Percentiles rank a stretch among this genome's conserved stretches.
phyloP scores from a whole-genome alignment of 345 rosid species.

The Nasturtium officinale region DNA sequence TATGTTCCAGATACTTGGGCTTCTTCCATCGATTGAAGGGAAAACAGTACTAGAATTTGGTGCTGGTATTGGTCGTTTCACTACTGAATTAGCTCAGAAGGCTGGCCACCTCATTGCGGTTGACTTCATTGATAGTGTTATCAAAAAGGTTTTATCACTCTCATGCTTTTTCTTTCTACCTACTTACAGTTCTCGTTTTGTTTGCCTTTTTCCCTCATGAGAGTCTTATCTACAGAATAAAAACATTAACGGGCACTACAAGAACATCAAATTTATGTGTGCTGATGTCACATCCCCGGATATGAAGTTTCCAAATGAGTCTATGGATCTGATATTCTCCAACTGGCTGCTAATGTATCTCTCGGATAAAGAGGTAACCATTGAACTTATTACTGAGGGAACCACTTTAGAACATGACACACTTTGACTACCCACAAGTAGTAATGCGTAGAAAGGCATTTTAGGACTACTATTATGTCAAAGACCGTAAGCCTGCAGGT shows the following conservation, averaged over 20 bases:
- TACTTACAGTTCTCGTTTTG: neutral
- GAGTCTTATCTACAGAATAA: constrained; percentile 62
- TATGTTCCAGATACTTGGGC: constrained; percentile 64
- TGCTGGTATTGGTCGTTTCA: constrained; percentile 97
- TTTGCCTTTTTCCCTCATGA: constrained; percentile 19
- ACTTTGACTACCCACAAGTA: neutral
- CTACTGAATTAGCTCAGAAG: constrained; percentile 79
- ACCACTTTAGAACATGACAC: neutral
- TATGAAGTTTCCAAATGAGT: constrained; percentile 60
- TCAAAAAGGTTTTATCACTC: constrained; percentile 67
- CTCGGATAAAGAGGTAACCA: constrained; percentile 77
- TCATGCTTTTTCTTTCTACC: constrained; percentile 19
- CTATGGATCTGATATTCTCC: constrained; percentile 83
- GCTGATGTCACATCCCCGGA: constrained; percentile 87
- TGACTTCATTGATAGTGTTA: constrained; percentile 82
- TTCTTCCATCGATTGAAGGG: constrained; percentile 77
- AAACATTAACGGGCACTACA: constrained; percentile 68
- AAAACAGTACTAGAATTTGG: constrained; percentile 84
- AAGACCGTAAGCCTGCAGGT: neutral
- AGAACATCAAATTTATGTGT: constrained; percentile 80
- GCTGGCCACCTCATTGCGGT: constrained; percentile 76
- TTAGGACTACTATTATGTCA: neutral
- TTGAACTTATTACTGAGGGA: neutral
- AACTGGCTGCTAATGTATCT: constrained; percentile 99
- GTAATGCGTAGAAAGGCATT: neutral